Conservation (phyloP, 2,329 filamentous ascomycete genomes). For the Colletotrichum euphorbiae region DNA sequence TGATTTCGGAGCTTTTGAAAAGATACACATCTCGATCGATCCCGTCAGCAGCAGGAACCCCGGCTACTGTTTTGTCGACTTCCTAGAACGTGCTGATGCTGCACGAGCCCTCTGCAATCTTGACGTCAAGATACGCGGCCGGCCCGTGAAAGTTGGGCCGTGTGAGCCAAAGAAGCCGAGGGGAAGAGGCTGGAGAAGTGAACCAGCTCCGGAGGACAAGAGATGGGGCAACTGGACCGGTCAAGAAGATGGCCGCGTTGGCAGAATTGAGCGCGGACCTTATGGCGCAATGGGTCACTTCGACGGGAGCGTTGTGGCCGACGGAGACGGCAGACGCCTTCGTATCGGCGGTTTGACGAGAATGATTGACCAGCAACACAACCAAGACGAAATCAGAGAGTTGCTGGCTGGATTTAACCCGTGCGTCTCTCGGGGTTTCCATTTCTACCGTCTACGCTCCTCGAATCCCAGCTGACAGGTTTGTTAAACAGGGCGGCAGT, state of each 20-base stretch:
- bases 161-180: conserved; percentile 65
- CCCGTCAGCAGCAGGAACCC: conserved; percentile 76
- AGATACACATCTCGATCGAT: conserved; percentile 77
- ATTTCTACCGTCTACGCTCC: not conserved
- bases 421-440: conserved; percentile 43
- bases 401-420: conserved; percentile 61
- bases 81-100: conserved; percentile 67
- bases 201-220: conserved; percentile 47
- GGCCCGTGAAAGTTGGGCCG: conserved; percentile 72
- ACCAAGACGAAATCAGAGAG: conserved; percentile 58
- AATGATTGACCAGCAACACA: conserved; percentile 61
- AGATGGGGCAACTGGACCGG: conserved; percentile 60
- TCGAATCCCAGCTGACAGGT: conserved; percentile 22
- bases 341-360: conserved; percentile 63
- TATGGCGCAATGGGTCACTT: conserved; percentile 48
- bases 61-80: conserved; percentile 81
- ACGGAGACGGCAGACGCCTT: conserved; percentile 53
- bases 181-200: conserved; percentile 38
- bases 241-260: conserved; percentile 29
- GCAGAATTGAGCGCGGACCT: conserved; percentile 44
- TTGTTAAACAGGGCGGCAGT: conserved; percentile 46
- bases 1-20: conserved; percentile 55
- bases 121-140: conserved; percentile 65
- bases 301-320: conserved; percentile 44
- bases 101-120: conserved; percentile 68